phyloP scores from a whole-genome alignment of 768 basidiomycete genomes.

The Leccinum barrowsii region DNA sequence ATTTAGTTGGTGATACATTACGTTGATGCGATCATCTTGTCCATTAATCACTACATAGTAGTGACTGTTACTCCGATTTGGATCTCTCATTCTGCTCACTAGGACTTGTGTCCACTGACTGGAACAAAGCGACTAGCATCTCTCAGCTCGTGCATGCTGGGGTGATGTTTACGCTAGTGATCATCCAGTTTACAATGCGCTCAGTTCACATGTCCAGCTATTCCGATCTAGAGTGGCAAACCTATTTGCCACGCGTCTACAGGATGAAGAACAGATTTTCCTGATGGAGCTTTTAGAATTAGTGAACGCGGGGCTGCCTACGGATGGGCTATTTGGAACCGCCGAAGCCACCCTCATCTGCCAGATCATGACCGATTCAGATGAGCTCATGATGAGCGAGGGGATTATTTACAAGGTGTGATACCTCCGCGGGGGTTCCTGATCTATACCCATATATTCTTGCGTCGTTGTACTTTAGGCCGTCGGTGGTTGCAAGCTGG shows the following conservation, averaged over 20 bases:
- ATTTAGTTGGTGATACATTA: not conserved
- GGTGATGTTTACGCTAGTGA: too few species aligned
- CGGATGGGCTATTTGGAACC: constrained; percentile 70
- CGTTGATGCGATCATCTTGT: not conserved
- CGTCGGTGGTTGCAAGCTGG: not conserved
- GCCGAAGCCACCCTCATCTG: constrained; percentile 75
- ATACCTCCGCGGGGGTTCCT: constrained; percentile 7
- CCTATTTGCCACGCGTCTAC: constrained; percentile 62
- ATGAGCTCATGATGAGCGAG: constrained; percentile 84
- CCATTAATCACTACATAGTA: not conserved
- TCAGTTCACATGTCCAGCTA: constrained; percentile 41
- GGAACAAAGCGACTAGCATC: not conserved
- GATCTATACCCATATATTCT: not conserved
- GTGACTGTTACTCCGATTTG: not conserved
- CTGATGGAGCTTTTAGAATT: constrained; percentile 64
- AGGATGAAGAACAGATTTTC: constrained; percentile 75
- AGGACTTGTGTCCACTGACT: not conserved
- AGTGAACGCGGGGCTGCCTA: constrained; percentile 73
- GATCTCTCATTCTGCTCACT: not conserved
- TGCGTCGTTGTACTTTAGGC: not conserved
- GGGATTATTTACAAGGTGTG: constrained; percentile 84
- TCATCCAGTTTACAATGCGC: too few species aligned
- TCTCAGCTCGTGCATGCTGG: too few species aligned
- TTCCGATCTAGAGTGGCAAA: constrained; percentile 79
- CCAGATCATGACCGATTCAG: constrained; percentile 65